These are phyloP conservation scores for Geoglossum cookeanum DNA, from an alignment of 2,329 filamentous ascomycete genomes.

Conservation along the genomic window DNA sequence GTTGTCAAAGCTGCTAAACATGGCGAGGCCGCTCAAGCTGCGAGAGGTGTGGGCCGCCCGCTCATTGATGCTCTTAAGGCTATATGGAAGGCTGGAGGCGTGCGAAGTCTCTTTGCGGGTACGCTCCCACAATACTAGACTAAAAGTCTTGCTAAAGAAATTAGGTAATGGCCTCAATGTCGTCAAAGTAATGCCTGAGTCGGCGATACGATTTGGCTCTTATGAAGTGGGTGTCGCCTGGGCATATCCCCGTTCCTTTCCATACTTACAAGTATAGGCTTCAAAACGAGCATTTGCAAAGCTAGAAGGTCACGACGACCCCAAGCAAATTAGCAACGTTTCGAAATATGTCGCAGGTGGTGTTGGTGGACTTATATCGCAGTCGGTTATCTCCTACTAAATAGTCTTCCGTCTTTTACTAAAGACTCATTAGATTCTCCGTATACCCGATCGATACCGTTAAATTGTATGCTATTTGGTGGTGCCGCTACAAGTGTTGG, in stretches of 20 bases:
- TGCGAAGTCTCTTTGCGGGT: constrained; percentile 88
- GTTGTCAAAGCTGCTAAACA: constrained; percentile 48
- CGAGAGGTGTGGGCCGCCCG: constrained; percentile 47
- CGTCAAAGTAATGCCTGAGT: constrained; percentile 96
- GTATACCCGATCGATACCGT: constrained; percentile 87
- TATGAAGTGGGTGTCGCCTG: constrained; percentile 45
- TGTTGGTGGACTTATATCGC: constrained; percentile 80
- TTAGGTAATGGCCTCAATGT: constrained; percentile 90
- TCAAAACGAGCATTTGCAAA: constrained; percentile 73
- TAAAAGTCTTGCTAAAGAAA: constrained; percentile 4
- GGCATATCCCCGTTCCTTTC: neutral
- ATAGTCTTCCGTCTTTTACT: neutral
- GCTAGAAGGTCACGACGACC: constrained; percentile 73
- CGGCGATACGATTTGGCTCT: constrained; percentile 92
- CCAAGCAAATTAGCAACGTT: constrained; percentile 56
- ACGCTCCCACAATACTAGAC: constrained; percentile 16
- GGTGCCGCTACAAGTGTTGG: neutral
- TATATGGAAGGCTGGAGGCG: constrained; percentile 68
- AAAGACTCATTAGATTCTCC: constrained; percentile 39
- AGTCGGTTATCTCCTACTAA: constrained; percentile 34
- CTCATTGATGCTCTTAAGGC: constrained; percentile 55
- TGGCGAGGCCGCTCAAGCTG: constrained; percentile 44
- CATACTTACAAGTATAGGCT: constrained; percentile 29
- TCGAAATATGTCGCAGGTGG: constrained; percentile 88
- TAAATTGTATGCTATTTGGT: constrained; percentile 33